Percentiles rank a stretch among this genome's conserved stretches.
phyloP scores from a whole-genome alignment of 768 basidiomycete species.

The Lyophyllum decastes region DNA sequence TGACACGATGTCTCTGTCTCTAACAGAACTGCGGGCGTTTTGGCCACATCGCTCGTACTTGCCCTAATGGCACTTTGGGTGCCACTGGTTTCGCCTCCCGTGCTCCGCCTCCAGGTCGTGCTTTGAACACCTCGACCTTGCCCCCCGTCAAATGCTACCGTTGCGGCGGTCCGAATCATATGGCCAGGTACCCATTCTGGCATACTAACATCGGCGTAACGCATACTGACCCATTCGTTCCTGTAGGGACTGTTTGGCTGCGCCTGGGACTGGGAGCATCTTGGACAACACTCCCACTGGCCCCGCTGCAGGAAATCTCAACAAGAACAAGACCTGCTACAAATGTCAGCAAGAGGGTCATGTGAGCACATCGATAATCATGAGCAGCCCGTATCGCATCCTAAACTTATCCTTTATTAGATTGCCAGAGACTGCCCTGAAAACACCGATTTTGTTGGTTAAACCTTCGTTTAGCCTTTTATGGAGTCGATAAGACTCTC shows the following conservation, averaged over 20 bases:
- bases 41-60: constrained; percentile 80
- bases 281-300: constrained; percentile 48
- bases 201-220: not conserved
- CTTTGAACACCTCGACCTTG: constrained; percentile 71
- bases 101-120: constrained; percentile 72
- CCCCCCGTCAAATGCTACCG: constrained; percentile 88
- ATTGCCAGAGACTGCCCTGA: constrained; percentile 71
- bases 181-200: constrained; percentile 61
- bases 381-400: not conserved
- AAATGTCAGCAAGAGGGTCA: constrained; percentile 89
- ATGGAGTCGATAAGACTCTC: not conserved
- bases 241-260: constrained; percentile 78
- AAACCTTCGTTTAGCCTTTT: constrained; percentile 17
- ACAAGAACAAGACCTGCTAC: constrained; percentile 81
- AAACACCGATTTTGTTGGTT: constrained; percentile 51
- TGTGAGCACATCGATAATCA: constrained; percentile 45
- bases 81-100: constrained; percentile 61
- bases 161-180: constrained; percentile 87
- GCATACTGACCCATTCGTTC: constrained; percentile 1
- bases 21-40: constrained; percentile 75
- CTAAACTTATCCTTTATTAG: constrained; percentile 33
- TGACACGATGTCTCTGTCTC: constrained; percentile 11
- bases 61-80: constrained; percentile 51
- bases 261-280: constrained; percentile 62
- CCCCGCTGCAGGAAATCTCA: constrained; percentile 41